These are phyloP conservation scores for Agaricus sinodeliciosus DNA, from an alignment of 768 basidiomycete genomes.

Conservation along the genomic window DNA sequence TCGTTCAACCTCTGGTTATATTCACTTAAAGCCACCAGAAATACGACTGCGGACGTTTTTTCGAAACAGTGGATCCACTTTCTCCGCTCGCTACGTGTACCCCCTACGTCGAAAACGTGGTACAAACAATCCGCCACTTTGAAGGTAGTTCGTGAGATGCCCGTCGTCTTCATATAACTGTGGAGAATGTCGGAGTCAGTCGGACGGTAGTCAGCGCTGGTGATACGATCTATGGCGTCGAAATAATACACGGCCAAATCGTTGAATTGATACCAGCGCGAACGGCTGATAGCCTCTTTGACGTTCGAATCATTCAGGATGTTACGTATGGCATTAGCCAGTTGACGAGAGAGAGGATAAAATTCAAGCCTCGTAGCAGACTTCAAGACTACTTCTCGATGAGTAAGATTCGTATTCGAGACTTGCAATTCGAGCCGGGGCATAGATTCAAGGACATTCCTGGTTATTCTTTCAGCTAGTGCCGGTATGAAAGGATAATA, in stretches of 20 bases:
- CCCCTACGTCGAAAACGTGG: conserved; percentile 56
- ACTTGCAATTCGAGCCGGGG: neutral
- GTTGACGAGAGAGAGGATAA: neutral
- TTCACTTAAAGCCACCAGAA: conserved; percentile 79
- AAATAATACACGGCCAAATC: conserved; percentile 94
- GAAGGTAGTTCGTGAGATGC: conserved; percentile 90
- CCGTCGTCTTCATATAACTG: conserved; percentile 85
- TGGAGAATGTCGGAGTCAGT: conserved; percentile 88
- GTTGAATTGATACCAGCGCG: conserved; percentile 86
- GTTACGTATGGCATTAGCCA: neutral
- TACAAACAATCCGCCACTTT: conserved; percentile 84
- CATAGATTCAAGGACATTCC: neutral
- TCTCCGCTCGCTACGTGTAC: conserved; percentile 70
- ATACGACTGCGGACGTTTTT: conserved; percentile 83
- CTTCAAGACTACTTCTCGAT: neutral
- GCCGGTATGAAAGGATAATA: neutral
- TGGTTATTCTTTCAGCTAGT: neutral
- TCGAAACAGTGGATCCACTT: conserved; percentile 91
- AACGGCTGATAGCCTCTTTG: conserved; percentile 64
- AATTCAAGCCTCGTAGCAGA: too few species aligned
- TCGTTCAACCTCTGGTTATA: neutral
- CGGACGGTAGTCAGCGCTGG: conserved; percentile 63
- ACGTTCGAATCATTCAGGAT: conserved; percentile 45
- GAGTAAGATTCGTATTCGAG: neutral
- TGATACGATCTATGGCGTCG: conserved; percentile 75